Evolutionary conservation across 495 filamentous ascomycete species (phyloP), one percentile per base, ranked within the genome.

Genomic region (Hypoxylon trugodes): DNA sequence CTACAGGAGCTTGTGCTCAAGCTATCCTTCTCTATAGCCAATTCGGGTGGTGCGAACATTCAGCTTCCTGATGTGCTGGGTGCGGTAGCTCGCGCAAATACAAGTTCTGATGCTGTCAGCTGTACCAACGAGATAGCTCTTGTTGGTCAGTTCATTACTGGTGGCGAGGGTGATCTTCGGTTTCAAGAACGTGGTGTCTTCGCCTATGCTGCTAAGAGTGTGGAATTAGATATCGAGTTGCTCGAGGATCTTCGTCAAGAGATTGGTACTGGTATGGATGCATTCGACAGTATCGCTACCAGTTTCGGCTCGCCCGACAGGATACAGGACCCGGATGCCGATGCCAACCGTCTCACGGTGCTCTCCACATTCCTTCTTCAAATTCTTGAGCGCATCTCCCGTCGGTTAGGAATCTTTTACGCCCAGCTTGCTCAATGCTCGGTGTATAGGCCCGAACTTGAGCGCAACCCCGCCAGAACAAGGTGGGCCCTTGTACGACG

Each of bases 1-100:
- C 58, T 83, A 4, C 79, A 83, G 35, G 79, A 82, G 48, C 74
- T 82, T 13, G 79, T 79, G 6, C 73, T 83, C 48, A 82, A 82
- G 60, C 74, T 83, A 1, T 79, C 81, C 0, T 83, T 81, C 64
- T 70, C 70, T 4, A 57, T 81, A 8, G 77, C 80, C 4, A 74
- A 73, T 22, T 58, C 69, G 3, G 73, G 72, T 18, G 45, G 70
- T 5, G 41, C 66, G 1, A 69, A 75, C 19, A 68, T 66, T 28
- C 65, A 76, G 15, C 69, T 83, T 0, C 79, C 79, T 7, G 81
- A 82, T 36, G 74, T 83, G 2, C 70, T 83, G 1, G 80, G 79
- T n/a, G 76, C 74, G 12, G 76, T 81, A 48, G 74, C 78, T 4
- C 68, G 77, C 19, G 81, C 79, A 22, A 78, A 82, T 51, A 78